Conservation (phyloP, 306 rosid genomes). For the Myrica gale region DNA sequence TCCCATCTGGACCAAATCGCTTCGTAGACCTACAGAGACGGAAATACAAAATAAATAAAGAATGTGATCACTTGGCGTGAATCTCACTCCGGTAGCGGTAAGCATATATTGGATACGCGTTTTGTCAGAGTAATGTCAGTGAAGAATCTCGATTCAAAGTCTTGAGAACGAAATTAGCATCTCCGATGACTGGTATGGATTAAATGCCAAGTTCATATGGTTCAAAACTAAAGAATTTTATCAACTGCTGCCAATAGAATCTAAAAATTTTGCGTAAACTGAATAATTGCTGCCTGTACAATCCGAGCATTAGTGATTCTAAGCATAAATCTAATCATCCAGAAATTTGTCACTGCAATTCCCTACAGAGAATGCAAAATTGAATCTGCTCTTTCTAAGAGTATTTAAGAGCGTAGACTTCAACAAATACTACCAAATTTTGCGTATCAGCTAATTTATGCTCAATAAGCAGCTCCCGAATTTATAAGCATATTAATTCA, state of each 20-base stretch:
- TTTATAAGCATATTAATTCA: background rate
- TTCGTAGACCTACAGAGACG: conserved; percentile 70
- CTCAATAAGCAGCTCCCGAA: background rate
- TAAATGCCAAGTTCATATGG: background rate
- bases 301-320: background rate
- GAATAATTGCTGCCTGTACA: conserved; percentile 1
- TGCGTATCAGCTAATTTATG: background rate
- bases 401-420: background rate
- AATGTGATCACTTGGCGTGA: background rate
- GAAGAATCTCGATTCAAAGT: background rate
- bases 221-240: background rate
- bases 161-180: background rate
- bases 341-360: background rate
- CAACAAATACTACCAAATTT: background rate
- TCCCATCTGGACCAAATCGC: conserved; percentile 70
- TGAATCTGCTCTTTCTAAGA: background rate
- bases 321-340: background rate
- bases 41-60: background rate
- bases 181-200: background rate
- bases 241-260: background rate
- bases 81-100: background rate
- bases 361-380: background rate
- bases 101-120: background rate
- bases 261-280: background rate
- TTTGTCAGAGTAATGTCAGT: background rate